Base-by-base conservation (phyloP, 352 stramenopile species). In the Bremia lactucae region DNA sequence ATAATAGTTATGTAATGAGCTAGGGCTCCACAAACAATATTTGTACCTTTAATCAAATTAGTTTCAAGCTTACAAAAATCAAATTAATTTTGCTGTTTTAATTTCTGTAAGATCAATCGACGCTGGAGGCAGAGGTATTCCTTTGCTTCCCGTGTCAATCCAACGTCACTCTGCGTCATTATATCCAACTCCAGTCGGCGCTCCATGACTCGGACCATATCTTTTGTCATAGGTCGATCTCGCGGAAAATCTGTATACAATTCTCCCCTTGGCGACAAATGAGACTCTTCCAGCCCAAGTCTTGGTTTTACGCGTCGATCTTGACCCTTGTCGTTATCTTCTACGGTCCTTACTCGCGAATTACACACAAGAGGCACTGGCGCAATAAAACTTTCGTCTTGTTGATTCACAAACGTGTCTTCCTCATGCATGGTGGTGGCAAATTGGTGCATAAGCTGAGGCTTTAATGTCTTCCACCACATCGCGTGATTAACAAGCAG, bases 161-260 rank as follows among this genome's bases (percentile, higher is more conserved):
- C 48, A 14, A 44, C 47, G 7, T 50, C 40, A 15, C 35, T 55
- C 10, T 45, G 36, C 5, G 40, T 55, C 48, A 55, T 56, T 20
- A 41, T 41, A 1, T 46, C 42, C 18, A 58, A 23, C 25, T 53
- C 37, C 31, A 58, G 26, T 10, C 25, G 38, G 13, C 29, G 28
- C 14, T 56, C 33, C 33, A 47, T 35, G 19, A 46, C 22, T 25
- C 5, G 20, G 38, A 15, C 42, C 16, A 45, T 21, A 9, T 41
- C 31, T 33, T 33, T 33, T 16, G 6, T 15, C 2, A 16, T 33
- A 16, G n/a, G 28, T 16, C 15, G 10, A 33, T 33, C 28, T 15
- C 11, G 28, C 7, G 6, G 11, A 33, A 5, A 10, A 6, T 33
- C 28, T 13, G 7, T 11, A 7, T 7, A 11, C 2, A 29, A 29